Evolutionary conservation across 352 stramenopile species (phyloP).

Genomic region (Phytopythium vexans): DNA sequence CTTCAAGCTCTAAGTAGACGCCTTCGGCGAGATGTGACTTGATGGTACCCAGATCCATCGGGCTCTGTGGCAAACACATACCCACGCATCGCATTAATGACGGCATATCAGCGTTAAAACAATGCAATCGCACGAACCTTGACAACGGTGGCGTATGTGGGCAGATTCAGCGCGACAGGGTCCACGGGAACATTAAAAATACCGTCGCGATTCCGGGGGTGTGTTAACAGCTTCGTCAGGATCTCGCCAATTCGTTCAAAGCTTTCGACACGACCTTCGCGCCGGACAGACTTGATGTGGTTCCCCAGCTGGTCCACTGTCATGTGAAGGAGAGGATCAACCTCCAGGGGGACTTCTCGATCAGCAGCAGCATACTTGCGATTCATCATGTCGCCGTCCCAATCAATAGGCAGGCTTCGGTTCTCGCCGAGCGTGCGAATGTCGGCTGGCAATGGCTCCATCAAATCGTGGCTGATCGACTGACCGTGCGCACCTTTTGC

Average conservation of each 20-base stretch:
- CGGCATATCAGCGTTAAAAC: not conserved
- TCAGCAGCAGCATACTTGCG: not conserved
- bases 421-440: constrained; percentile 44
- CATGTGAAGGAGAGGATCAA: constrained; percentile 64
- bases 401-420: constrained; percentile 49
- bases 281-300: constrained; percentile 66
- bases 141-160: constrained; percentile 69
- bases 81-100: not conserved
- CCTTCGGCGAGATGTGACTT: constrained; percentile 76
- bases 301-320: constrained; percentile 46
- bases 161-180: constrained; percentile 58
- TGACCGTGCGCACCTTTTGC: constrained; percentile 20
- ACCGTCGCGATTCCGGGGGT: constrained; percentile 65
- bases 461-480: constrained; percentile 32
- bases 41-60: constrained; percentile 93
- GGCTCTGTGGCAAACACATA: constrained; percentile 28
- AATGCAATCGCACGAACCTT: constrained; percentile 15
- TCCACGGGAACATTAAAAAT: constrained; percentile 81
- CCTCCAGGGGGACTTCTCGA: constrained; percentile 15
- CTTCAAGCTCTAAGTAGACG: constrained; percentile 81
- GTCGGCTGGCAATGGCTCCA: constrained; percentile 29
- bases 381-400: constrained; percentile 11
- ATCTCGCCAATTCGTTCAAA: constrained; percentile 68
- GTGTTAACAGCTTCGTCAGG: constrained; percentile 67
- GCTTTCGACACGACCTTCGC: constrained; percentile 53